A percentile compares a stretch with the other conserved stretches of the same genome.
phyloP scores from a whole-genome alignment of 140 eudicot genomes.

The Oenanthe javanica region DNA sequence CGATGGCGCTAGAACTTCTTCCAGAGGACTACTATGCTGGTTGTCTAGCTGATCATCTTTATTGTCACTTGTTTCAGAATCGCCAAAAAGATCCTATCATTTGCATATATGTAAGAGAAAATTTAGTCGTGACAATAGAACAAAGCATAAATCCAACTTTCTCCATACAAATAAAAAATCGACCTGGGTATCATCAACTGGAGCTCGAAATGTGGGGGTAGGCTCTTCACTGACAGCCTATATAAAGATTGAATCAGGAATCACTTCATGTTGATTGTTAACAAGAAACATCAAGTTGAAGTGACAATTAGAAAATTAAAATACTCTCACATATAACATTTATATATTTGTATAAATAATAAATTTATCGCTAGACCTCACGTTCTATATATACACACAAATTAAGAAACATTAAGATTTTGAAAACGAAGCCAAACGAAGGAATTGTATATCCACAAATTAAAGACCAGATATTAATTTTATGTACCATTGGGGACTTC shows the following conservation, averaged over 20 bases:
- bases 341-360: background rate
- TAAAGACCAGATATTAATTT: too few species aligned
- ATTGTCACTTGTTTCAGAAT: slow-evolving; percentile 36
- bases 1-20: slow-evolving; percentile 68
- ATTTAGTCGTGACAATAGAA: background rate
- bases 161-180: background rate
- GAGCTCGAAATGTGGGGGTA: slow-evolving; percentile 56
- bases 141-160: background rate
- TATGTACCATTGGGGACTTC: slow-evolving; percentile 27
- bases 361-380: background rate
- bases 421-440: background rate
- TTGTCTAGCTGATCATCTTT: slow-evolving; percentile 32
- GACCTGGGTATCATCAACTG: slow-evolving; percentile 82
- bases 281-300: background rate
- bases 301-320: background rate
- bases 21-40: slow-evolving; percentile 28
- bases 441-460: background rate
- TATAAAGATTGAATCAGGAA: slow-evolving; percentile 13
- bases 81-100: slow-evolving; percentile 73
- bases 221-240: slow-evolving; percentile 47
- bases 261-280: slow-evolving; percentile 5
- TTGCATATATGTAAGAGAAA: slow-evolving; percentile 14
- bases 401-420: background rate
- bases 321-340: background rate
- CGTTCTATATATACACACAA: background rate